These are phyloP conservation scores for Chiua sp. DNA, from an alignment of 1,284 basidiomycete species.

Conservation along the genomic window DNA sequence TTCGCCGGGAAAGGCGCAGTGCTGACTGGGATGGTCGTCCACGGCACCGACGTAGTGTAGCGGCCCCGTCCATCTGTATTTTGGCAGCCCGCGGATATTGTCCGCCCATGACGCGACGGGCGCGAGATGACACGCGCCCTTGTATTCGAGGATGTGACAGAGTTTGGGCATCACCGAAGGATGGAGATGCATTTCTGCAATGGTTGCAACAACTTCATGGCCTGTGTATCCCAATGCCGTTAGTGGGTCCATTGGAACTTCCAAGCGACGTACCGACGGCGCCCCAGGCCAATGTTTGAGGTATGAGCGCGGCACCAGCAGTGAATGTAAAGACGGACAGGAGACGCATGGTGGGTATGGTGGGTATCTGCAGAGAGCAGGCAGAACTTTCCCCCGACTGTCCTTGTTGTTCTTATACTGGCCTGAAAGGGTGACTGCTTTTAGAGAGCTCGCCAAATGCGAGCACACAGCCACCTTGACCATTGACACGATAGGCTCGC, in stretches of 20 bases:
- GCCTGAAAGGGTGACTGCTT: background rate
- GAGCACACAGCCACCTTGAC: conserved; percentile 1
- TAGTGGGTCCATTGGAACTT: background rate
- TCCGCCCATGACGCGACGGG: conserved; percentile 91
- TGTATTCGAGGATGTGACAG: conserved; percentile 67
- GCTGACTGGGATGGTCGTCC: conserved; percentile 78
- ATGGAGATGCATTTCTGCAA: conserved; percentile 90
- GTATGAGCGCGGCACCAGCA: conserved; percentile 22
- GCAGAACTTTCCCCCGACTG: background rate
- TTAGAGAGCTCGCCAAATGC: conserved; percentile 20
- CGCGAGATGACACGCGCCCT: conserved; percentile 68
- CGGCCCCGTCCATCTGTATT: conserved; percentile 68
- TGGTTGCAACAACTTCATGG: conserved; percentile 91
- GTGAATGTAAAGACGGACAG: conserved; percentile 19
- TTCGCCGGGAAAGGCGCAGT: conserved; percentile 80
- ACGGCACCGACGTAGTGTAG: conserved; percentile 80
- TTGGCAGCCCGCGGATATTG: conserved; percentile 55
- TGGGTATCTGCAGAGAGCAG: background rate
- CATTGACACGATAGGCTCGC: background rate
- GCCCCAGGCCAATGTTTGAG: conserved; percentile 46
- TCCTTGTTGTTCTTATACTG: conserved; percentile 2
- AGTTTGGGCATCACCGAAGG: conserved; percentile 73
- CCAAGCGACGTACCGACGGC: conserved; percentile 44
- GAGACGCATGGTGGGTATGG: conserved; percentile 29
- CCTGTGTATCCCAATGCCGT: conserved; percentile 46